Conservation (phyloP, 2,329 filamentous ascomycete species). For the Fusarium xyrophilum region DNA sequence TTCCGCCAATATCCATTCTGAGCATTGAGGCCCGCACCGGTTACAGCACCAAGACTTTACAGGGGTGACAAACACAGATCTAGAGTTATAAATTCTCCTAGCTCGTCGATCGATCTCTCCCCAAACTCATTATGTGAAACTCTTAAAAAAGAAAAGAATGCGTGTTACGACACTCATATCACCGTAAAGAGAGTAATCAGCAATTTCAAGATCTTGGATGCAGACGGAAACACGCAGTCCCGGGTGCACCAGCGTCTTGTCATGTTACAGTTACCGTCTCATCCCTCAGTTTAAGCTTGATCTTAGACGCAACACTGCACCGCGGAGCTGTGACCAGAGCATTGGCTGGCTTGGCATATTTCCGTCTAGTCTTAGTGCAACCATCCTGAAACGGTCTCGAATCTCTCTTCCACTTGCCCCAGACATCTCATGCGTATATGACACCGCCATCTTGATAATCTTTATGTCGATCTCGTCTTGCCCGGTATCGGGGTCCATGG, state of each 20-base stretch:
- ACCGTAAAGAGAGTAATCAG: not conserved
- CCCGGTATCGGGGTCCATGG: conserved; percentile 43
- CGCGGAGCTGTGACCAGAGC: not conserved
- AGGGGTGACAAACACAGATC: not conserved
- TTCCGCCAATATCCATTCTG: rapidly evolving
- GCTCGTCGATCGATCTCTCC: not conserved
- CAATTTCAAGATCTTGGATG: not conserved
- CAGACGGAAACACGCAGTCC: not conserved
- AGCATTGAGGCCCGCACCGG: rapidly evolving
- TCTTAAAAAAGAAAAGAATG: not conserved
- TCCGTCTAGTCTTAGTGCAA: not conserved
- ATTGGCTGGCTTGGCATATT: conserved; percentile 3
- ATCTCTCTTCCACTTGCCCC: not conserved
- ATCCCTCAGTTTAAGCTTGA: conserved; percentile 6
- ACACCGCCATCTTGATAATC: not conserved
- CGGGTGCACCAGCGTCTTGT: conserved; percentile 7
- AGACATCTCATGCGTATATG: not conserved
- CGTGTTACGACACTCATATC: rapidly evolving
- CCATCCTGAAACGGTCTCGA: conserved; percentile 12
- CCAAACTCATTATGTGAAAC: not conserved
- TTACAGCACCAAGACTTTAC: not conserved
- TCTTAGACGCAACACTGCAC: not conserved
- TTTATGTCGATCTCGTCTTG: conserved; percentile 44
- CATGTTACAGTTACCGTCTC: conserved; percentile 1
- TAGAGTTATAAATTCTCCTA: not conserved